Evolutionary conservation across 345 rosid species (phyloP).

Genomic region (Heritiera littoralis): DNA sequence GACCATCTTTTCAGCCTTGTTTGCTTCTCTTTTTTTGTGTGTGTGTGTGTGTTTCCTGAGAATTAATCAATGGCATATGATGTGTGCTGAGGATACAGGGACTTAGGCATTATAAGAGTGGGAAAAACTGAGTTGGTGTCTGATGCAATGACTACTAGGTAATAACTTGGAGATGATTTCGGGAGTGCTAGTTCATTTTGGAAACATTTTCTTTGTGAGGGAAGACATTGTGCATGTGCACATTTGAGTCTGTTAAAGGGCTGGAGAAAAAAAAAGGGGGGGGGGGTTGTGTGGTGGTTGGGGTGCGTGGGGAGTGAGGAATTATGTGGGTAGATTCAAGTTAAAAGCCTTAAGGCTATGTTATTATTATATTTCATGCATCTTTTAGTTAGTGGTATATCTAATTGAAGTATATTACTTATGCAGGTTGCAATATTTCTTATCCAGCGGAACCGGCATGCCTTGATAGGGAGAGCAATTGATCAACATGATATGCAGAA

Average conservation of each 20-base stretch:
- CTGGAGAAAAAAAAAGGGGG: neutral
- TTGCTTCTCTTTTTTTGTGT: no score
- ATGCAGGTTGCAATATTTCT: conserved; percentile 94
- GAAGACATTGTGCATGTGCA: neutral
- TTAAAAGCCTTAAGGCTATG: neutral
- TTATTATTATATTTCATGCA: conserved; percentile 6
- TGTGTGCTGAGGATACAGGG: no score
- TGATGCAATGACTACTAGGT: neutral
- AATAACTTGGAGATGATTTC: neutral
- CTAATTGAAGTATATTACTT: conserved; percentile 4
- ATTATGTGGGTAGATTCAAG: neutral
- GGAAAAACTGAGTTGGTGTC: no score
- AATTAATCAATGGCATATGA: no score
- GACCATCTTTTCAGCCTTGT: no score
- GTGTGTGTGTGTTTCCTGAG: no score
- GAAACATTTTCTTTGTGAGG: neutral
- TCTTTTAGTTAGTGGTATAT: neutral
- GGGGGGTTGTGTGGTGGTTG: no score
- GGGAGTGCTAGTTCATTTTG: neutral
- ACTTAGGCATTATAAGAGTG: no score
- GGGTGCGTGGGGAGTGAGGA: neutral
- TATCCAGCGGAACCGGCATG: conserved; percentile 96
- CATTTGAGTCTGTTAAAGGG: neutral
- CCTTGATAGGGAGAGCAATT: conserved; percentile 97
- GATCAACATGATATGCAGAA: conserved; percentile 94